Conservation (phyloP, 331 rosid species). For the Phaseolus coccineus region DNA sequence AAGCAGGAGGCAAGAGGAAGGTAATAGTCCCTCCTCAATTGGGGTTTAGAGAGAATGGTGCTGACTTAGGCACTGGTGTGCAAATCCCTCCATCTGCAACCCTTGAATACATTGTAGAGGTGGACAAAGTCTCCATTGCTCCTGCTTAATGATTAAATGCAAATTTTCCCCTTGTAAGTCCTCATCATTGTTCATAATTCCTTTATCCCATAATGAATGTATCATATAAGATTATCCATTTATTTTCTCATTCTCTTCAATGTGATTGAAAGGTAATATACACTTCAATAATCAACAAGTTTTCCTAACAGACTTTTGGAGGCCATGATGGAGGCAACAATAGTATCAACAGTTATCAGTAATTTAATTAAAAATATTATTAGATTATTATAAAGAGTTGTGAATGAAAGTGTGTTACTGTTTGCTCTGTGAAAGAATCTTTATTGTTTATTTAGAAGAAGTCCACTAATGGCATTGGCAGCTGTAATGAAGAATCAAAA, state of each 20-base stretch:
- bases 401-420: too few relatives aligned
- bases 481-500: slow-evolving; percentile 5
- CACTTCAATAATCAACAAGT: neutral
- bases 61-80: slow-evolving; percentile 80
- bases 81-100: slow-evolving; percentile 84
- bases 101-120: slow-evolving; percentile 75
- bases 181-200: neutral
- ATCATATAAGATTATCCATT: slow-evolving; percentile 19
- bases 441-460: neutral
- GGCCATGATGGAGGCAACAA: neutral
- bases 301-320: slow-evolving; percentile 6
- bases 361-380: too few relatives aligned
- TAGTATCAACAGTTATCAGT: too few relatives aligned
- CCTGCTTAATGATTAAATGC: slow-evolving; percentile 58
- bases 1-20: slow-evolving; percentile 85
- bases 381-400: too few relatives aligned
- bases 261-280: neutral
- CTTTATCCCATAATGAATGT: slow-evolving; percentile 9
- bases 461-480: neutral
- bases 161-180: slow-evolving; percentile 19
- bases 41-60: slow-evolving; percentile 86
- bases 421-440: too few relatives aligned
- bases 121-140: slow-evolving; percentile 90
- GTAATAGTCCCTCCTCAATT: slow-evolving; percentile 73
- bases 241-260: slow-evolving; percentile 4